These are phyloP conservation scores for Emydomyces testavorans DNA, from an alignment of 2,329 filamentous ascomycete genomes.

Conservation along the genomic window DNA sequence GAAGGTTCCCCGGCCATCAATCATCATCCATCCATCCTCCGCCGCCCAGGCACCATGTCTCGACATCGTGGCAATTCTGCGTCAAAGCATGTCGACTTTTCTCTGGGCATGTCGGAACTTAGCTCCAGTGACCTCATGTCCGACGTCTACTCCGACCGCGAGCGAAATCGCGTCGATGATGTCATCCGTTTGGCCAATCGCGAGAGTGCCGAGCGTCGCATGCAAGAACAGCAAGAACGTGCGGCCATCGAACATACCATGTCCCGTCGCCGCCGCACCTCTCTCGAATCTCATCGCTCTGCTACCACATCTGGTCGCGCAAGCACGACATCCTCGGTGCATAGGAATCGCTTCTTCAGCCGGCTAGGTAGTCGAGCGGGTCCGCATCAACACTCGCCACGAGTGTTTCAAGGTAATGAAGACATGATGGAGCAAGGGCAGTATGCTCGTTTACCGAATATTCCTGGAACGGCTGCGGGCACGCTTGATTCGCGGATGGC, in stretches of 20 bases:
- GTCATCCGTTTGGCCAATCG: constrained; percentile 32
- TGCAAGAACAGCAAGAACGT: constrained; percentile 22
- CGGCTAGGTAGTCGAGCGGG: constrained; percentile 30
- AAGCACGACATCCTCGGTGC: constrained; percentile 31
- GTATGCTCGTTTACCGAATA: constrained; percentile 18
- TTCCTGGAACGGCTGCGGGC: neutral
- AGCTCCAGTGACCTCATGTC: constrained; percentile 48
- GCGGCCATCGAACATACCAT: constrained; percentile 14
- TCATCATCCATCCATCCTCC: constrained; percentile 44
- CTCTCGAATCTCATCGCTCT: constrained; percentile 19
- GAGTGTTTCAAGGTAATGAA: constrained; percentile 22
- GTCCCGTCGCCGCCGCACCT: constrained; percentile 18
- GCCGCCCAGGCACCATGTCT: constrained; percentile 30
- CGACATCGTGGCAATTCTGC: constrained; percentile 47
- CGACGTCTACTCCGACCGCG: constrained; percentile 52
- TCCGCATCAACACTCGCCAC: neutral
- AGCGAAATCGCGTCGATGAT: constrained; percentile 32
- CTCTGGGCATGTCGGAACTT: constrained; percentile 53
- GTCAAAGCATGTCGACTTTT: constrained; percentile 59
- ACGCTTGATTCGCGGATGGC: constrained; percentile 17
- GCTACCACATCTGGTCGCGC: constrained; percentile 17
- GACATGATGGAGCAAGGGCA: constrained; percentile 40
- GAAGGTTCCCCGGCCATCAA: constrained; percentile 27
- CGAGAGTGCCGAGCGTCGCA: constrained; percentile 30
- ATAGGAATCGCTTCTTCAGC: constrained; percentile 52